Evolutionary conservation across 768 basidiomycete genomes (phyloP).

Genomic region (Kwoniella botswanensis): DNA sequence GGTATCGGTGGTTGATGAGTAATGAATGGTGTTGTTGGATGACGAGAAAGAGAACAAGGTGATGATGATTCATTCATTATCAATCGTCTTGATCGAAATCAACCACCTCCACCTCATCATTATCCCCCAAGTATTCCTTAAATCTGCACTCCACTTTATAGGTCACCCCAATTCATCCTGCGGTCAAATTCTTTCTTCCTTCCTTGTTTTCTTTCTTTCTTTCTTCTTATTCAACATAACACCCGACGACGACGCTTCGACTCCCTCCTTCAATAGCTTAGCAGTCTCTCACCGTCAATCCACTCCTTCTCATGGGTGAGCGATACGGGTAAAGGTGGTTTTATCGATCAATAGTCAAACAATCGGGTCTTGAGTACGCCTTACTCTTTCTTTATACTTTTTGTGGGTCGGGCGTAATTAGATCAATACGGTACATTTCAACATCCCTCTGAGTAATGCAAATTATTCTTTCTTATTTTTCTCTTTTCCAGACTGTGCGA

Average conservation of each 20-base stretch:
- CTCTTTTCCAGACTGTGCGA: too few relatives aligned
- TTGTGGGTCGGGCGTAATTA: slow-evolving; percentile 54
- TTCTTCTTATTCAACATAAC: slow-evolving; percentile 23
- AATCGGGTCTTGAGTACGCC: slow-evolving; percentile 54
- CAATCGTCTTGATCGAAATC: background rate
- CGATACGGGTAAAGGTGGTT: slow-evolving; percentile 22
- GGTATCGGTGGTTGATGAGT: background rate
- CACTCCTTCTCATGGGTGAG: slow-evolving; percentile 8
- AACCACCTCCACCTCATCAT: slow-evolving; percentile 1
- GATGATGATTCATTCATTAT: slow-evolving; percentile 7
- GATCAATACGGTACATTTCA: slow-evolving; percentile 30
- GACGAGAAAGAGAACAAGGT: background rate
- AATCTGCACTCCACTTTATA: background rate
- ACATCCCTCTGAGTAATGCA: background rate
- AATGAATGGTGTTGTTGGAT: background rate
- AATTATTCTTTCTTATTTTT: too few relatives aligned
- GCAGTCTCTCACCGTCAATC: slow-evolving; percentile 51
- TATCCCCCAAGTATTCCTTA: background rate
- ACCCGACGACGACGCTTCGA: slow-evolving; percentile 53
- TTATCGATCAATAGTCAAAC: slow-evolving; percentile 5
- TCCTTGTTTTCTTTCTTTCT: slow-evolving; percentile 11
- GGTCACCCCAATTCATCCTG: background rate
- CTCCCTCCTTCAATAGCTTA: slow-evolving; percentile 29
- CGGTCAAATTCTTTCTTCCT: background rate
- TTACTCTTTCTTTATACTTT: slow-evolving; percentile 25